Evolutionary conservation across 176 grass and related monocot species (phyloP), one percentile per base, ranked within the genome.

Genomic region (Otatea glauca): DNA sequence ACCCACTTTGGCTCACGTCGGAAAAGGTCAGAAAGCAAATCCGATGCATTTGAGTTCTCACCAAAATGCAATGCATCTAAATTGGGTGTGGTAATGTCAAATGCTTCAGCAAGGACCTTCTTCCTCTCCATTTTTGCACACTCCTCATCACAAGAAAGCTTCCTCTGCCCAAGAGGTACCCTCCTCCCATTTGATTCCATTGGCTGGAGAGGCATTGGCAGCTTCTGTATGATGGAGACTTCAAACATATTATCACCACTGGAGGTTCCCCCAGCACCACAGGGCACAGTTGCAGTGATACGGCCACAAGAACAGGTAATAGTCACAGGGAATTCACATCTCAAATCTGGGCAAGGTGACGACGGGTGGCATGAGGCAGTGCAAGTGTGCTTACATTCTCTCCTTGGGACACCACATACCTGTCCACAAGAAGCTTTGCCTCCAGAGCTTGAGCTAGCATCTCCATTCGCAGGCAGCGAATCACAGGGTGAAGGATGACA

Each of bases 361-460:
- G 72, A 92, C 16, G 96, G 93, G 85, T 99, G 96, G 68, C 96
- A 99, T 63, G 89, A 84, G 60, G 96, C 88, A 75, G 54, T 81
- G 79, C 96, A 99, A 24, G 91, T 96, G 61, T 99, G 93, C 88
- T 94, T 99, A 63, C 96, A 99, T 80, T 99, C 96, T 84, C 89
- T 94, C 83, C 96, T 96, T 5, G 88, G 88, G 0, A 88, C 89
- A 81, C 96, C 93, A 79, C 96, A 99, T 74, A 91, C 86, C 87
- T 99, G 96, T 68, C 91, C 91, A 67, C 96, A 99, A 10, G 96
- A 96, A 79, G 71, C 70, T 76, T 92, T 99, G 53, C 58, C 75
- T 56, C 93, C 96, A 79, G 83, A 83, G 81, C 68, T 75, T 80
- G 93, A 95, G 83, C 86, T 89, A 85, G 83, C 87, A 78, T 86